phyloP scores from a whole-genome alignment of 2,329 filamentous ascomycete species.

The Colletotrichum tropicicola region DNA sequence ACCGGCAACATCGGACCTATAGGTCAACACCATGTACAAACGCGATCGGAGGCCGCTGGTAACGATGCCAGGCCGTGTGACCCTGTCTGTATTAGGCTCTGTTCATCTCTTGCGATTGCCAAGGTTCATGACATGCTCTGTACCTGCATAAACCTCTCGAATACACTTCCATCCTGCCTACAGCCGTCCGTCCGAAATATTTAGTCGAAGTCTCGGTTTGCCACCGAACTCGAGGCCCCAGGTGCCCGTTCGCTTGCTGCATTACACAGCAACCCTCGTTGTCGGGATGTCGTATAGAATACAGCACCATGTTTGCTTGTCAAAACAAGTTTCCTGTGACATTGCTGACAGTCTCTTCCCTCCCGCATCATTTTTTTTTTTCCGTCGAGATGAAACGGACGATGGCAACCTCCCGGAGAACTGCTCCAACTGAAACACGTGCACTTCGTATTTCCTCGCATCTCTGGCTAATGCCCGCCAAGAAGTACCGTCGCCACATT shows the following conservation, averaged over 20 bases:
- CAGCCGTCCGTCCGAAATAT: neutral
- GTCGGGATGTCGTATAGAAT: neutral
- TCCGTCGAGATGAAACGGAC: conserved; percentile 2
- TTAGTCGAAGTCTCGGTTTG: neutral
- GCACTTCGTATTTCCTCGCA: conserved; percentile 19
- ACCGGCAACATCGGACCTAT: no score
- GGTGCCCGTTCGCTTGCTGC: neutral
- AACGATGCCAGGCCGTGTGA: no score
- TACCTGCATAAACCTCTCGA: conserved; percentile 5
- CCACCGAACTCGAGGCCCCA: neutral
- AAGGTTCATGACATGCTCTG: neutral
- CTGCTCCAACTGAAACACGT: conserved; percentile 21
- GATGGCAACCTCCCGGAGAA: neutral
- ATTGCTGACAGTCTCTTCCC: no score
- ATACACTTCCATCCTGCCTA: neutral
- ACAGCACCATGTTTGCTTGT: neutral
- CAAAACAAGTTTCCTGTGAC: neutral
- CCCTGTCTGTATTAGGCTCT: neutral
- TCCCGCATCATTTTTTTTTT: neutral
- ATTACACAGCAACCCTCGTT: neutral
- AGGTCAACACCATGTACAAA: no score
- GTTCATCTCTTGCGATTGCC: neutral
- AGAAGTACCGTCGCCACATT: conserved; percentile 17
- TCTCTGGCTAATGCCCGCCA: conserved; percentile 8
- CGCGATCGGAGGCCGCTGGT: no score